Evolutionary conservation across 2,329 filamentous ascomycete species (phyloP), one percentile per base, ranked within the genome.

Genomic region (Rutstroemia sp.): DNA sequence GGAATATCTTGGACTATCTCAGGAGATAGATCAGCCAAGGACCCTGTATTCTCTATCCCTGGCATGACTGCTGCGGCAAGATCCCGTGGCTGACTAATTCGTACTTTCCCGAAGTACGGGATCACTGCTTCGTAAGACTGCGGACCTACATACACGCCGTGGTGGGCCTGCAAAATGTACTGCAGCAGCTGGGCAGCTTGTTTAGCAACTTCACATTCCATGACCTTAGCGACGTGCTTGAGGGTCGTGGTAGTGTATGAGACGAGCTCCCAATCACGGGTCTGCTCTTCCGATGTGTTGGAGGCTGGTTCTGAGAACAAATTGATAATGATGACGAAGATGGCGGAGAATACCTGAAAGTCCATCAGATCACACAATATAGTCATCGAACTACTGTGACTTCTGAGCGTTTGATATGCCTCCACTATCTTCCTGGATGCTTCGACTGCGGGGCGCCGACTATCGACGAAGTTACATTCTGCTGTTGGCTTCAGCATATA

Each of bases 351-450:
- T 2, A 71, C 71, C 51, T 74, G 67, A 50, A 78, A 79, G 58
- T 79, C 76, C 48, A 75, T 68, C 38, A 77, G 60, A 46, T 77
- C 76, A 65, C 76, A 77, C 9, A 73, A 63, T 48, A 73, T 71
- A 5, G 71, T 65, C 12, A 65, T 67, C 16, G 63, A 63, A 5
- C 56, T 47, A 19, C 53, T 56, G 30, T 58, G 64, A 19, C 64
- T 63, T 52, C 73, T 69, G 5, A 75, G 57, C 14, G 63, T 64
- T 17, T 67, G 68, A 59, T 76, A 78, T 10, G 68, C 59, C 16
- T 59, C 57, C 23, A 77, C 68, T 51, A 73, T 69, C 38, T 72
- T 70, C 48, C 75, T 69, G 10, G 74, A 69, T 1, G 73, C 72
- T 37, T 75, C 71, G 21, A 78, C 63, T 2, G 73, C 71, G 12